phyloP scores from a whole-genome alignment of 192 early-diverging fungal species.

The Cetraspora pellucida region DNA sequence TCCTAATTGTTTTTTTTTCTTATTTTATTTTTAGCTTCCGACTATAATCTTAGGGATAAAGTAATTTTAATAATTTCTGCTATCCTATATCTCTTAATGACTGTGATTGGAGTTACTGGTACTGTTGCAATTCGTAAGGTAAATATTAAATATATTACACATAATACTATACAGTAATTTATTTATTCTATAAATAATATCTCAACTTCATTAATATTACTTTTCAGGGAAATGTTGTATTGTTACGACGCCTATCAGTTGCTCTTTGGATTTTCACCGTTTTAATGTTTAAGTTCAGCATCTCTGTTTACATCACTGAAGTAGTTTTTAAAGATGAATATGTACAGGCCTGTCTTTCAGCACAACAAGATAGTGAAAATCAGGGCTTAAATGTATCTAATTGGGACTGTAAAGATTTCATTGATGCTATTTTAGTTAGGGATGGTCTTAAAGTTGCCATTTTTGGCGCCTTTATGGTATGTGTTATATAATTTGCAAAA shows the following conservation, averaged over 20 bases:
- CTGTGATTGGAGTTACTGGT: neutral
- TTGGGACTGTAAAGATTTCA: neutral
- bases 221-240: neutral
- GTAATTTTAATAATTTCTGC: neutral
- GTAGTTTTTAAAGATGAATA: neutral
- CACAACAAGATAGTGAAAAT: neutral
- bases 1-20: too few species aligned
- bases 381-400: neutral
- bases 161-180: too few species aligned
- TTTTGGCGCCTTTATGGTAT: neutral
- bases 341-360: neutral
- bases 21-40: too few species aligned
- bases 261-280: slow-evolving; percentile 9
- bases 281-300: neutral
- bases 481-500: neutral
- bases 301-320: too few species aligned
- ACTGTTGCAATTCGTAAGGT: neutral
- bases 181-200: neutral
- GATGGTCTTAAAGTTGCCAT: neutral
- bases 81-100: neutral
- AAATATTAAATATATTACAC: neutral
- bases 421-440: neutral
- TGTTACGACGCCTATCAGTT: slow-evolving; percentile 11
- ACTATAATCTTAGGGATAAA: neutral
- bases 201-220: neutral